These are phyloP conservation scores for Cytidiella melzeri DNA, from an alignment of 768 basidiomycete genomes.

Conservation along the genomic window DNA sequence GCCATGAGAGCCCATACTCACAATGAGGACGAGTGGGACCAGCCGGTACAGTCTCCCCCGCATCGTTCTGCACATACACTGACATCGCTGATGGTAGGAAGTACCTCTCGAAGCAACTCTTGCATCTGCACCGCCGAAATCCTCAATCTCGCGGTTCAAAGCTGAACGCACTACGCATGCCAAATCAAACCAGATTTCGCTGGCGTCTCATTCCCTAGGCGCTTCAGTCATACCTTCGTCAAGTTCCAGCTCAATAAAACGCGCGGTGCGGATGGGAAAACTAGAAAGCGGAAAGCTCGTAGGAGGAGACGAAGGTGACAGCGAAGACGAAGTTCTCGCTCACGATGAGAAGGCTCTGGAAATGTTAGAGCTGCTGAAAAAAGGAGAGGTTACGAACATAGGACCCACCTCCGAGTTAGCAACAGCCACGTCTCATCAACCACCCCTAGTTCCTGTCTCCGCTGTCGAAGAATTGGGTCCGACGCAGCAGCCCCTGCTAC, in stretches of 20 bases:
- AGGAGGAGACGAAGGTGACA: conserved; percentile 26
- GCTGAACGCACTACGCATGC: conserved; percentile 32
- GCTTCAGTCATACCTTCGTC: conserved; percentile 26
- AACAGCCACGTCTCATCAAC: background rate
- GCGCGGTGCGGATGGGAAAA: conserved; percentile 25
- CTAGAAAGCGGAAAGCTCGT: conserved; percentile 23
- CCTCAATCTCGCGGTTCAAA: conserved; percentile 60
- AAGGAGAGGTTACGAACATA: conserved; percentile 26
- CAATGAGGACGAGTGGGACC: conserved; percentile 37
- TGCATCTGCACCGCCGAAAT: conserved; percentile 35
- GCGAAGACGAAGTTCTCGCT: conserved; percentile 18
- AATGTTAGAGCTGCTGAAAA: conserved; percentile 23
- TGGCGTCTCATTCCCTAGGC: conserved; percentile 26
- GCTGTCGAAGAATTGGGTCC: background rate
- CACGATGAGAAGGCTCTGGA: conserved; percentile 16
- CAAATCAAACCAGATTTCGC: conserved; percentile 7
- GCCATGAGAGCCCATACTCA: conserved; percentile 45
- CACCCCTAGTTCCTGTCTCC: background rate
- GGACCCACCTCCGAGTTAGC: conserved; percentile 14
- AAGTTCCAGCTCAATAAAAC: conserved; percentile 18
- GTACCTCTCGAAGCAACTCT: conserved; percentile 38
- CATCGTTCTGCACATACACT: conserved; percentile 1
- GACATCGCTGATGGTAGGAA: conserved; percentile 32
- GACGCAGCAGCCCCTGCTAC: background rate
- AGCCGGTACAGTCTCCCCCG: conserved; percentile 31